Evolutionary conservation across 192 early-diverging fungal species (phyloP).

Genomic region (Coemansia sp.): DNA sequence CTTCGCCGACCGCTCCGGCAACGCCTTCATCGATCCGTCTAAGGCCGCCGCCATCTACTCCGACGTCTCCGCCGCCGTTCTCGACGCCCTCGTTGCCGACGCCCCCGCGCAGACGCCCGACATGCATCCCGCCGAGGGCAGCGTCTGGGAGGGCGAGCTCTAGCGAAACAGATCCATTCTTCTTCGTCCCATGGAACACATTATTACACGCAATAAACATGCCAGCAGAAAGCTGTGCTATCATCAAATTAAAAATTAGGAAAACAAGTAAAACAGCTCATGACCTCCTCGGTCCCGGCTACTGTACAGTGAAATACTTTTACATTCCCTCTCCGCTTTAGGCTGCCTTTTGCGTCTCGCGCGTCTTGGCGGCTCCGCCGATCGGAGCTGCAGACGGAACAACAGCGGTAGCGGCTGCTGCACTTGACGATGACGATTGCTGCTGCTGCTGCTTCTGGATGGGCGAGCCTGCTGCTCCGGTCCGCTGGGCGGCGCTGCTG

Average conservation of each 20-base stretch:
- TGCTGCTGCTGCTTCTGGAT: not conserved
- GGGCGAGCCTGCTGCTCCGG: not conserved
- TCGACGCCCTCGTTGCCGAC: conserved; percentile 29
- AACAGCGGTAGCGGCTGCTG: not conserved
- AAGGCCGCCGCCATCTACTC: conserved; percentile 6
- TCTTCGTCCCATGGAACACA: not conserved
- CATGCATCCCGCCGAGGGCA: conserved; percentile 30
- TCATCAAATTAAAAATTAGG: not conserved
- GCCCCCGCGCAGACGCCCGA: conserved; percentile 18
- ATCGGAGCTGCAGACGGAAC: not conserved
- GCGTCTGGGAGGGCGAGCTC: conserved; percentile 36
- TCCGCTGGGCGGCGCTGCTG: not conserved
- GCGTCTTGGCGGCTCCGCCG: not conserved
- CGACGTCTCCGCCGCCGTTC: conserved; percentile 12
- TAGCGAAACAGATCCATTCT: not conserved
- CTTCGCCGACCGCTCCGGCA: conserved; percentile 73
- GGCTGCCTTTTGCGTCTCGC: conserved; percentile 7
- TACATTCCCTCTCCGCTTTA: not conserved
- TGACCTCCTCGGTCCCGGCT: not conserved
- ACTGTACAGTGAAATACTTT: not conserved
- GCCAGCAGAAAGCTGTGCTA: not conserved
- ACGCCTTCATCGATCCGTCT: conserved; percentile 63
- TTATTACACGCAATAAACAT: not conserved
- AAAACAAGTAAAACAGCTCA: not conserved
- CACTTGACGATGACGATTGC: not conserved